Base-by-base conservation (phyloP, 129 eudicot genomes). In the Lonicera japonica region DNA sequence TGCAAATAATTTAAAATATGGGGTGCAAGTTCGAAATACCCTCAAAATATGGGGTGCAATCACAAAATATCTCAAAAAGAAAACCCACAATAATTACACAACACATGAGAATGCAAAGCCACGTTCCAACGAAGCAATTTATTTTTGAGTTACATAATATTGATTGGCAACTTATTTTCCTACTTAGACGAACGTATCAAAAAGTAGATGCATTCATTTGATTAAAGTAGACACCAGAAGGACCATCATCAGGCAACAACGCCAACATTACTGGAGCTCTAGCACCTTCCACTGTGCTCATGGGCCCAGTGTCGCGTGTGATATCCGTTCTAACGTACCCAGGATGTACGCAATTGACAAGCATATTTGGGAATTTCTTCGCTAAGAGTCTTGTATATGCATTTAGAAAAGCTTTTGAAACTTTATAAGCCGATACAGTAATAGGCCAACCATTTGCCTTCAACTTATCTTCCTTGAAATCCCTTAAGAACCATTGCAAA, bases 281-380 rank as follows among this genome's bases (percentile, higher is more conserved):
- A 20, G 82, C 89, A 20, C 89, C 95, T 66, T 82, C 72, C 71
- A 77, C 82, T 0, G 77, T 61, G 5, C 75, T 70, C 11, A 69
- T n/a, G 66, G 8, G 34, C 15, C 92, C 91, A 0, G 70, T 73
- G 7, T 79, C 21, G 56, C 57, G 8, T 11, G 79, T 70, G 0
- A 87, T 45, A 21, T 81, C 92, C 1, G 95, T 87, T 25, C 48
- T 66, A 1, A 74, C 77, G 73, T 61, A 83, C 4, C 95, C 95
- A 0, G 81, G 88, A 65, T 75, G 75, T 16, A 82, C 74, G 17
- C 73, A 29, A 15, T 82, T 78, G 21, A 72, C 24, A 25, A 71
- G 68, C 19, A 82, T 61, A 25, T 8, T 56, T 5, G 64, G 77
- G 11, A 6, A 69, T 41, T 56, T 72, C 54, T 20, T 63, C 4